Conservation (phyloP, 768 basidiomycete genomes). For the Cyathus striatus region DNA sequence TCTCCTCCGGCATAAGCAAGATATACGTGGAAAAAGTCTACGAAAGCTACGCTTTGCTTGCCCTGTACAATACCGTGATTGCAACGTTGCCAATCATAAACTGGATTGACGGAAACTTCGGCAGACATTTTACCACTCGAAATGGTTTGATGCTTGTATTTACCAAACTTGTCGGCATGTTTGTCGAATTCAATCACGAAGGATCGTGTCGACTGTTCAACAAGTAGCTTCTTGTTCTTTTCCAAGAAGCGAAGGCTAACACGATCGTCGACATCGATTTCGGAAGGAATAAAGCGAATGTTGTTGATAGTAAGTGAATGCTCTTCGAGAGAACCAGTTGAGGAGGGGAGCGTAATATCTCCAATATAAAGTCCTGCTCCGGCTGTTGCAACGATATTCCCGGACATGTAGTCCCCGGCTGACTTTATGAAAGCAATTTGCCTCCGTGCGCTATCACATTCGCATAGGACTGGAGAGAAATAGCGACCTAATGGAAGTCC, state of each 20-base stretch:
- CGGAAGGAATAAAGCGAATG: constrained; percentile 44
- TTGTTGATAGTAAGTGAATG: constrained; percentile 38
- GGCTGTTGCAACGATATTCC: constrained; percentile 61
- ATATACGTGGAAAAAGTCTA: constrained; percentile 69
- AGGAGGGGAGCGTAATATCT: constrained; percentile 48
- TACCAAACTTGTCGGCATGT: constrained; percentile 39
- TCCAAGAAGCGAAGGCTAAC: constrained; percentile 54
- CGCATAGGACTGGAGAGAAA: constrained; percentile 52
- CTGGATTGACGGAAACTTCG: constrained; percentile 46
- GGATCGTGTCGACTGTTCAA: constrained; percentile 48
- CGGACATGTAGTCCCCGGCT: constrained; percentile 54
- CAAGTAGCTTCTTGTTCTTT: constrained; percentile 46
- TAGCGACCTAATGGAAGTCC: constrained; percentile 65
- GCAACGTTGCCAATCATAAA: constrained; percentile 38
- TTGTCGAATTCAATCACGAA: constrained; percentile 35
- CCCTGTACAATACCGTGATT: too few species aligned
- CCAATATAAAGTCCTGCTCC: constrained; percentile 61
- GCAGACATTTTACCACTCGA: constrained; percentile 53
- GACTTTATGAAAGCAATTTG: constrained; percentile 62
- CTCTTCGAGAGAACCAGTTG: constrained; percentile 9
- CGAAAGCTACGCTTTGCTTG: too few species aligned
- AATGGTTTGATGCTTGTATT: constrained; percentile 41
- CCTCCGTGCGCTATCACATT: constrained; percentile 33
- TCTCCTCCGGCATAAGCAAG: constrained; percentile 37
- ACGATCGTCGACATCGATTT: constrained; percentile 38